These are phyloP conservation scores for Thalassiosira mediterranea DNA, from an alignment of 352 stramenopile species.

Conservation along the genomic window DNA sequence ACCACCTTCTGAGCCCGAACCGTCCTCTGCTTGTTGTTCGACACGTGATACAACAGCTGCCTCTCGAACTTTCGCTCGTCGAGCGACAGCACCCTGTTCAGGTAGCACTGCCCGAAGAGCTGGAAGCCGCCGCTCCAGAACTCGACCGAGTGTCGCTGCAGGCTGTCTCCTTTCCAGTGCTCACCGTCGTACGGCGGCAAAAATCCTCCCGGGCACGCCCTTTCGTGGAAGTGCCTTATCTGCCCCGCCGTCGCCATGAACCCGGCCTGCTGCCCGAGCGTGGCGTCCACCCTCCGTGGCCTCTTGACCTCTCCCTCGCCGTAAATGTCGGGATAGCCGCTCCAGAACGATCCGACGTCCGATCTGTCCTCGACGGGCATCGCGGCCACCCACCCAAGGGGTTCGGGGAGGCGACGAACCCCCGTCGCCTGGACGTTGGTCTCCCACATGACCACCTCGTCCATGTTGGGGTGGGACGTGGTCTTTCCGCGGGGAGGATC, in stretches of 20 bases:
- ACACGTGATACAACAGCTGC: constrained; percentile 74
- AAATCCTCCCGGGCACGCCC: constrained; percentile 65
- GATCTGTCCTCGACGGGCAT: constrained; percentile 57
- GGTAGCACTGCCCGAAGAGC: constrained; percentile 70
- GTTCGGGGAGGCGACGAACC: constrained; percentile 52
- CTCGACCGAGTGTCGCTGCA: constrained; percentile 57
- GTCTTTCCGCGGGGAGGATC: constrained; percentile 13
- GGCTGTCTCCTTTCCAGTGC: constrained; percentile 55
- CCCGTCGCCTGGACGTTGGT: constrained; percentile 67
- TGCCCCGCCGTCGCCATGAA: constrained; percentile 75
- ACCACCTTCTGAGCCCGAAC: constrained; percentile 51
- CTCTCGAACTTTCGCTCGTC: constrained; percentile 74
- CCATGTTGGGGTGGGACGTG: constrained; percentile 27
- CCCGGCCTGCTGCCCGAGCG: constrained; percentile 71
- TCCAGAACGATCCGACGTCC: constrained; percentile 58
- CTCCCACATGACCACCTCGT: constrained; percentile 77
- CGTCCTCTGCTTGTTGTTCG: constrained; percentile 78
- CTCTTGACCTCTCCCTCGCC: constrained; percentile 31
- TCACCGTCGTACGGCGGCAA: constrained; percentile 68
- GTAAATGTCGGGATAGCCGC: constrained; percentile 34
- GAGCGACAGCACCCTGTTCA: constrained; percentile 71
- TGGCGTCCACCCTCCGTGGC: constrained; percentile 39
- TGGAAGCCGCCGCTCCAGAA: constrained; percentile 76
- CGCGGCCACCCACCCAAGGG: constrained; percentile 46
- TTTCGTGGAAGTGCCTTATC: constrained; percentile 66